phyloP scores from a whole-genome alignment of 768 basidiomycete species.

The Suillus americanus region DNA sequence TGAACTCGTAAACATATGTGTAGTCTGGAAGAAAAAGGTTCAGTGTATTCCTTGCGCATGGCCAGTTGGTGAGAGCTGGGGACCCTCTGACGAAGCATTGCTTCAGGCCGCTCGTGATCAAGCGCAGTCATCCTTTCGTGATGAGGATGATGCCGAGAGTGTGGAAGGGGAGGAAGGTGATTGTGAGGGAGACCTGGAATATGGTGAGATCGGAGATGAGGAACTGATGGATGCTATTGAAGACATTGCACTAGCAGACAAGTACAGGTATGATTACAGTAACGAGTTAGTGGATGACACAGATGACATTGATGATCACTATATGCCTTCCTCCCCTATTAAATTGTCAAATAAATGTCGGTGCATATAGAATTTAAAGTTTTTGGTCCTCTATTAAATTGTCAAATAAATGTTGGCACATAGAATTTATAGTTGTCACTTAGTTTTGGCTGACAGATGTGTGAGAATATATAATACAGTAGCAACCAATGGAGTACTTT shows the following conservation, averaged over 20 bases:
- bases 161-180: neutral
- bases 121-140: neutral
- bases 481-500: no score
- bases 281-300: neutral
- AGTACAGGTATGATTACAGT: neutral
- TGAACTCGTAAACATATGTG: neutral
- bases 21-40: slow-evolving; percentile 6
- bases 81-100: slow-evolving; percentile 5
- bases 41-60: neutral
- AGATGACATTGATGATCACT: neutral
- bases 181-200: neutral
- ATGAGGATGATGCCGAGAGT: neutral
- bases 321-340: slow-evolving; percentile 1
- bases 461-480: no score
- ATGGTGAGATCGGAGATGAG: neutral
- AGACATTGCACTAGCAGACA: slow-evolving; percentile 10
- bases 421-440: neutral
- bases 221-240: slow-evolving; percentile 10
- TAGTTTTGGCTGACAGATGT: no score
- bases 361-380: neutral
- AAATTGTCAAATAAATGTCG: neutral
- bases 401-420: neutral
- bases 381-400: neutral
- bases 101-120: neutral
- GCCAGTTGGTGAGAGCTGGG: slow-evolving; percentile 6